A percentile compares a stretch with the other conserved stretches of the same genome.
Conservation (phyloP, 306 rosid species). For the Castanospermum australe region DNA sequence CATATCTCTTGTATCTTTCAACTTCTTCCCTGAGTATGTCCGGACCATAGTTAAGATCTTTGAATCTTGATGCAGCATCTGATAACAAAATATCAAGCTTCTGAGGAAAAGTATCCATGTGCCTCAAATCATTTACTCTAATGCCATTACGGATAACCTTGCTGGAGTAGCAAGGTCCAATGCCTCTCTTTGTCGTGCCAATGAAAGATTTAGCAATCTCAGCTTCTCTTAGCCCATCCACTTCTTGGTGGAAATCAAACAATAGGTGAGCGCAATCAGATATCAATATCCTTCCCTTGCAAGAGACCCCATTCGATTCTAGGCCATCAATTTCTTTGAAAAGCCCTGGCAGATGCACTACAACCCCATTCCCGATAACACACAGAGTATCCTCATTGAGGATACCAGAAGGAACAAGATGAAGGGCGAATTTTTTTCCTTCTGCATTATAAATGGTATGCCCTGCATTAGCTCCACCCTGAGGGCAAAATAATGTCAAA, state of each 20-base stretch:
- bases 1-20: conserved; percentile 85
- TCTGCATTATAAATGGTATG: conserved; percentile 93
- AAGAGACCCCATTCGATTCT: conserved; percentile 78
- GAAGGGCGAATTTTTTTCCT: conserved; percentile 97
- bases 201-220: conserved; percentile 93
- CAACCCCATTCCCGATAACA: conserved; percentile 96
- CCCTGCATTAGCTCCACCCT: conserved; percentile 99
- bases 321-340: conserved; percentile 86
- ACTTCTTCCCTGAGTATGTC: conserved; percentile 79
- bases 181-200: conserved; percentile 98
- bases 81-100: conserved; percentile 76
- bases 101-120: conserved; percentile 86
- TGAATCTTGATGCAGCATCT: conserved; percentile 81
- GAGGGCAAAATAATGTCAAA: conserved; percentile 12
- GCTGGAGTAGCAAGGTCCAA: conserved; percentile 94
- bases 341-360: conserved; percentile 84
- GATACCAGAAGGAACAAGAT: conserved; percentile 94
- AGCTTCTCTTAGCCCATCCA: conserved; percentile 89
- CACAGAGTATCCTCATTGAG: conserved; percentile 87
- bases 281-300: conserved; percentile 85
- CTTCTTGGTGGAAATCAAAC: conserved; percentile 90
- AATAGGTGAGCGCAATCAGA: conserved; percentile 92
- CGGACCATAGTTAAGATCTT: conserved; percentile 66
- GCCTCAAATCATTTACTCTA: conserved; percentile 84
- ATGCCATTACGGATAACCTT: conserved; percentile 88